Conservation (phyloP, 257 asterid genomes). For the Primulina eburnea region DNA sequence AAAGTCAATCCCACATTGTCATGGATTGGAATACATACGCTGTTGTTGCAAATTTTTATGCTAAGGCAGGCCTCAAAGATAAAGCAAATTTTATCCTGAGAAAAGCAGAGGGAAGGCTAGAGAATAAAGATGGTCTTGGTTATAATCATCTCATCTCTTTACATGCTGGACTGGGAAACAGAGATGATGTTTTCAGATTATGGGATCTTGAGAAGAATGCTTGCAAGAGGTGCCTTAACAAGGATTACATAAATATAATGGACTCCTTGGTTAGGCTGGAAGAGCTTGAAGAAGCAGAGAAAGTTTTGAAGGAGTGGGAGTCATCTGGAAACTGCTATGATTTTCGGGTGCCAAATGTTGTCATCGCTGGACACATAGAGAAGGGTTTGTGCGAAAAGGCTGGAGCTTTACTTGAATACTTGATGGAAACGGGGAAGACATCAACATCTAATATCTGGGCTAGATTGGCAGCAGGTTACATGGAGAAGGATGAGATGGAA, state of each 20-base stretch:
- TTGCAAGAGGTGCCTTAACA: constrained; percentile 53
- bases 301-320: constrained; percentile 69
- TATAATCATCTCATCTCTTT: constrained; percentile 75
- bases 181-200: constrained; percentile 53
- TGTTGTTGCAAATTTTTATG: constrained; percentile 59
- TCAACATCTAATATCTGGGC: constrained; percentile 50
- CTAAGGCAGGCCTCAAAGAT: constrained; percentile 44
- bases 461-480: constrained; percentile 52
- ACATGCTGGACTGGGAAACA: constrained; percentile 60
- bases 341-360: constrained; percentile 52
- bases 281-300: constrained; percentile 61
- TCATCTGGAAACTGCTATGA: constrained; percentile 65
- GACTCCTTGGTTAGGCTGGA: constrained; percentile 64
- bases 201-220: constrained; percentile 51
- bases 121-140: constrained; percentile 46
- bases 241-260: constrained; percentile 60
- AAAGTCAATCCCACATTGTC: constrained; percentile 38
- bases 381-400: constrained; percentile 58
- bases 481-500: constrained; percentile 44
- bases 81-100: constrained; percentile 56
- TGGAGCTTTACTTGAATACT: constrained; percentile 46
- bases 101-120: constrained; percentile 62
- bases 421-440: constrained; percentile 41
- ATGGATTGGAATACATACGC: constrained; percentile 80
- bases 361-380: constrained; percentile 45